These are phyloP conservation scores for Pistacia atlantica DNA, from an alignment of 345 rosid genomes.

Conservation along the genomic window DNA sequence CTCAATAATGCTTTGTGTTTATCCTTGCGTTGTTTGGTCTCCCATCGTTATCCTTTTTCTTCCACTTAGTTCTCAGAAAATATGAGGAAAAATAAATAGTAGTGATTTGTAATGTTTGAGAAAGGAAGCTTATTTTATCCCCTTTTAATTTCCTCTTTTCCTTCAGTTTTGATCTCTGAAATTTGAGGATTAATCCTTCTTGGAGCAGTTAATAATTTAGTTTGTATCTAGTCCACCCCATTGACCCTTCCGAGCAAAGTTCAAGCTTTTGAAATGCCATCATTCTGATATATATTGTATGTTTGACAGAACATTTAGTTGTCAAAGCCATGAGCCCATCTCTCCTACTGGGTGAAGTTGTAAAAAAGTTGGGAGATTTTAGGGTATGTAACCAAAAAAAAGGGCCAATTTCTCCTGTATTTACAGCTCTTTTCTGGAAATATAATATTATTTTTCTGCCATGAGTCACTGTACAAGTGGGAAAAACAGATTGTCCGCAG, in stretches of 20 bases:
- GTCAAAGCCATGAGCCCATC: too few species aligned
- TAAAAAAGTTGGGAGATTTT: too few species aligned
- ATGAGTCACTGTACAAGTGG: too few species aligned
- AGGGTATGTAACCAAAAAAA: too few species aligned
- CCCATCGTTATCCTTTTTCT: not conserved
- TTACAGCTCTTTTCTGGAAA: too few species aligned
- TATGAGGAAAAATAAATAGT: not conserved
- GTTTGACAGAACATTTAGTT: too few species aligned
- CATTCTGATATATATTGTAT: not conserved
- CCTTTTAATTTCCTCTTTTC: not conserved
- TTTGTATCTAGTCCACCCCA: not conserved
- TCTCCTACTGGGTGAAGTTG: too few species aligned
- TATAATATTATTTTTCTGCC: too few species aligned
- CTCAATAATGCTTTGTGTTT: not conserved
- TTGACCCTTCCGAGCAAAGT: not conserved
- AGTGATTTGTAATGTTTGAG: not conserved
- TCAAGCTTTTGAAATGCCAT: not conserved
- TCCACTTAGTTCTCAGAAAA: not conserved
- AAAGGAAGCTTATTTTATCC: not conserved
- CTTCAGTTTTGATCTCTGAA: not conserved
- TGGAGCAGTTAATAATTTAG: not conserved
- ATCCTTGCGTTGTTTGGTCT: slow-evolving; percentile 1
- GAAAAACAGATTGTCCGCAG: too few species aligned
- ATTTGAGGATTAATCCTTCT: not conserved
- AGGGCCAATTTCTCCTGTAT: too few species aligned